Evolutionary conservation across 441 rosid genomes (phyloP).

Genomic region (Aleurites moluccanus): DNA sequence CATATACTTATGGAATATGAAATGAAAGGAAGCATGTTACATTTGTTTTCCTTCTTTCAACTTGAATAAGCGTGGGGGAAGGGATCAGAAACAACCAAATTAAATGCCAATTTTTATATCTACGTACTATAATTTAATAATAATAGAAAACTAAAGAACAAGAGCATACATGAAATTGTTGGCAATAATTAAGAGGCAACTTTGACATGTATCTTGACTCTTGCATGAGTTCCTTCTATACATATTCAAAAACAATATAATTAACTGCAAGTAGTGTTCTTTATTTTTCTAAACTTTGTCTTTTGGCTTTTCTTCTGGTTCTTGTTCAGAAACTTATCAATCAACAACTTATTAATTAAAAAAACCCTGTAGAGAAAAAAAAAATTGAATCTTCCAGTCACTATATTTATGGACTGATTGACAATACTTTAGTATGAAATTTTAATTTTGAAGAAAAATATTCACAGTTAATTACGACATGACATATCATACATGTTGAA

Average conservation of each 20-base stretch:
- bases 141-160: not conserved
- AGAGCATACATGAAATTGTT: not conserved
- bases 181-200: not conserved
- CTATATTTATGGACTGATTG: not conserved
- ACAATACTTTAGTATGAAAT: not conserved
- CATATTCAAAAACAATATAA: not conserved
- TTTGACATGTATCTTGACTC: conserved; percentile 16
- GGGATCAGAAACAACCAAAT: too few species aligned
- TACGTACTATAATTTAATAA: too few species aligned
- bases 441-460: too few species aligned
- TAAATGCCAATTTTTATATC: too few species aligned
- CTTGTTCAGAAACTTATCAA: not conserved
- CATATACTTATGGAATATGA: too few species aligned
- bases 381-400: not conserved
- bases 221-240: not conserved
- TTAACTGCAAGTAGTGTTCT: too few species aligned
- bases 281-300: not conserved
- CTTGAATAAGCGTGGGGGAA: too few species aligned
- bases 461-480: too few species aligned
- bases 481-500: too few species aligned
- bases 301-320: not conserved
- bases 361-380: not conserved
- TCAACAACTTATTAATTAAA: not conserved
- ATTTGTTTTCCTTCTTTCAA: too few species aligned
- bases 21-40: too few species aligned